These are phyloP conservation scores for Monotropa hypopitys DNA, from an alignment of 179 eudicot genomes.

Conservation along the genomic window DNA sequence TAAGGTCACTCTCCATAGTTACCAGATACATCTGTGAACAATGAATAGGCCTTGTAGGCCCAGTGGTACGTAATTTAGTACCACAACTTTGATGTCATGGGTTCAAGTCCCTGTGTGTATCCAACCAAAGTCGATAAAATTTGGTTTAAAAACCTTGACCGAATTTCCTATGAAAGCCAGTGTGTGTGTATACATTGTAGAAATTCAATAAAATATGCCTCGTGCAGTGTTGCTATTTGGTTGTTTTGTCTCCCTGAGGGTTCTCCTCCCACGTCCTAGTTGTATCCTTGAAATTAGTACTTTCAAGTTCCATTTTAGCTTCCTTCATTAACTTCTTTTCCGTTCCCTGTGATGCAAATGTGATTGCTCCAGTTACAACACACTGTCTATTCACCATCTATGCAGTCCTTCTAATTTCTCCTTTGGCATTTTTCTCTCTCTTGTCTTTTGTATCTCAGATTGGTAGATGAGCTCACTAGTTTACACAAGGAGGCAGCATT, in stretches of 20 bases:
- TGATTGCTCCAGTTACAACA: not conserved
- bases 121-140: not conserved
- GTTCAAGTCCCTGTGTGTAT: not conserved
- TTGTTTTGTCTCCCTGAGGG: not conserved
- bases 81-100: not conserved
- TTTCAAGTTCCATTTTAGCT: not conserved
- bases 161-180: not conserved
- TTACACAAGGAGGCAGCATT: constrained; percentile 68
- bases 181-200: not conserved
- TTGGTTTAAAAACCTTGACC: not conserved
- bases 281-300: not conserved
- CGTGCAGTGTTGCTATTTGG: not conserved
- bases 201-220: not conserved
- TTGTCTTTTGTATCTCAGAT: constrained; percentile 27
- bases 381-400: not conserved
- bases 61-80: not conserved
- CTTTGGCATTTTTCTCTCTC: not conserved
- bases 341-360: not conserved
- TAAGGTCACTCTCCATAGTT: not conserved
- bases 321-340: not conserved
- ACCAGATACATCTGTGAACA: not conserved
- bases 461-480: constrained; percentile 63
- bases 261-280: not conserved
- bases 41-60: not conserved
- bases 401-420: not conserved